Base-by-base conservation (phyloP, 441 rosid genomes). In the Cnidoscolus chayamansa region DNA sequence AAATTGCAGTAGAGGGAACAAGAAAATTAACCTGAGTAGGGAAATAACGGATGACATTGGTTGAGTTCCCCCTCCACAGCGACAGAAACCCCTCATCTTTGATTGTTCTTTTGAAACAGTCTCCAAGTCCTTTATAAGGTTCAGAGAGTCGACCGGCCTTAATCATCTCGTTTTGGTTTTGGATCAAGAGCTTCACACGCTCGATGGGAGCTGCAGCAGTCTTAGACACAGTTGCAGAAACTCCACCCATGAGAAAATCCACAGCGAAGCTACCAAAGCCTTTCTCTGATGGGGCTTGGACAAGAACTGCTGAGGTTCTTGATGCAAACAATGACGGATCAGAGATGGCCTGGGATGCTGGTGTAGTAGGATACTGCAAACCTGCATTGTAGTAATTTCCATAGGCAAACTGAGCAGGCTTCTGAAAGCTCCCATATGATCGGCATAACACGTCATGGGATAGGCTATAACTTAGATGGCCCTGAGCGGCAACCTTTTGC, bases 201-300 rank as follows among this genome's bases (percentile, higher is more conserved):
- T 93, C 98, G n/a, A 91, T 85, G 0, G 96, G 98, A 19, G 98
- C 98, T 11, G 96, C 94, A 12, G 94, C 97, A 0, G 94, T 86
- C 78, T 93, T 91, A 7, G 97, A 93, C 63, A 90, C 94, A 72
- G 96, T 88, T 4, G 91, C 97, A 59, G 98, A 91, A 57, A 91
- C 93, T 76, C 98, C 97, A 59, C 97, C 98, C 97, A 93, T 90
- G 45, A 90, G 86, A 68, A 93, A 91, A 83, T 91, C 98, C 30
- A 80, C 71, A 53, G 85, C 19, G 76, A 93, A 93, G 63, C 81
- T 77, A 15, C 77, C 48, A 10, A 74, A 1, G 50, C 90, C 84
- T 86, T 87, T 90, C 87, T 94, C 98, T 0, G 84, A 63, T 49
- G 98, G 97, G 3, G 97, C 93, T 69, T 88, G 89, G 48, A 85